These are phyloP conservation scores for Colletotrichum noveboracense DNA, from an alignment of 2,329 filamentous ascomycete genomes.

Conservation along the genomic window DNA sequence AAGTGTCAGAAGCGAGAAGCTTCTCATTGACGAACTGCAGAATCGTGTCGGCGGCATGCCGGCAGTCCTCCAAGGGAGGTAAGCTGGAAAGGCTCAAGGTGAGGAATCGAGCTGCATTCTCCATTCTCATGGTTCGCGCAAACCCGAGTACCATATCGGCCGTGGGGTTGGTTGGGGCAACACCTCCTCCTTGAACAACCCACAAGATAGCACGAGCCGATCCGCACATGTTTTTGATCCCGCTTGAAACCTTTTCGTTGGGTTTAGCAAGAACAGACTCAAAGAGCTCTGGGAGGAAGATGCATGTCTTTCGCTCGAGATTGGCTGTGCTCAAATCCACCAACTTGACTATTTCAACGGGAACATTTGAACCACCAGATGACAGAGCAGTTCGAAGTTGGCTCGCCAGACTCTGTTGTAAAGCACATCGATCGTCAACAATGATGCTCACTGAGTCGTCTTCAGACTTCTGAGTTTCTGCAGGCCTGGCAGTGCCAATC, in stretches of 20 bases:
- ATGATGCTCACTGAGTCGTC: background rate
- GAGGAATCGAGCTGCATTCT: background rate
- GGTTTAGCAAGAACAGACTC: background rate
- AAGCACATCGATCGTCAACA: background rate
- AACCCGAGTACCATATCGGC: background rate
- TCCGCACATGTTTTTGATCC: background rate
- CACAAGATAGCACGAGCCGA: background rate
- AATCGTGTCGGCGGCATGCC: background rate
- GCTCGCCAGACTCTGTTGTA: background rate
- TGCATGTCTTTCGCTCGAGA: background rate
- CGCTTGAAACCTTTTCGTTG: background rate
- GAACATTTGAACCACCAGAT: background rate
- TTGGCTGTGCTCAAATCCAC: background rate
- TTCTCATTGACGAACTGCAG: background rate
- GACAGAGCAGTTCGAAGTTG: background rate
- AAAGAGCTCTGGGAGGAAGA: background rate
- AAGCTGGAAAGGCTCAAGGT: background rate
- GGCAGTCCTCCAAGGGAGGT: background rate
- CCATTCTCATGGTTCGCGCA: background rate
- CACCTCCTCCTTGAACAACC: background rate
- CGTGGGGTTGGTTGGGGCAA: background rate
- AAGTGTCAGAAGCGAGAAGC: background rate
- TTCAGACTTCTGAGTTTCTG: background rate
- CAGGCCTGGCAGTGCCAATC: background rate
- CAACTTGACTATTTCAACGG: background rate